Evolutionary conservation across 352 stramenopile genomes (phyloP).

Genomic region (Thalassiosira mediterranea): DNA sequence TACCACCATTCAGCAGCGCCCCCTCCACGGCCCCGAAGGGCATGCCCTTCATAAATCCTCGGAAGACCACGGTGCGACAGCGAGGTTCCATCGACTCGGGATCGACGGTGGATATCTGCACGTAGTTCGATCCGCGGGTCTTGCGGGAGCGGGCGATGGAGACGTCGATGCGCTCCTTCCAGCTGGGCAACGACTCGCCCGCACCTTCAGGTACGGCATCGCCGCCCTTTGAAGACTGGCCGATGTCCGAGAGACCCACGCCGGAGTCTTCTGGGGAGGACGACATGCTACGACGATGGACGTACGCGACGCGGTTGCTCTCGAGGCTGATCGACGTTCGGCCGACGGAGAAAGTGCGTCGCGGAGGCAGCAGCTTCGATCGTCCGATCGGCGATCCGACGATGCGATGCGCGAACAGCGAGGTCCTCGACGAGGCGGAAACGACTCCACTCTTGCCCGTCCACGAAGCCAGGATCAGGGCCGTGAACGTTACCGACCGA

Average conservation of each 20-base stretch:
- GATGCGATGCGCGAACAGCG: no score
- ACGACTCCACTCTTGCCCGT: no score
- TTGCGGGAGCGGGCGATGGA: conserved; percentile 81
- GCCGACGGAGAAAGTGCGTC: no score
- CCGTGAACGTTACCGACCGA: no score
- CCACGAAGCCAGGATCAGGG: no score
- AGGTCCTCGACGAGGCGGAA: no score
- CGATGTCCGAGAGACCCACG: conserved; percentile 7
- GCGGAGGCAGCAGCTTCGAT: no score
- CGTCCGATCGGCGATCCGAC: no score
- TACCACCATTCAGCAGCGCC: neutral
- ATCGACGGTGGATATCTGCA: conserved; percentile 82
- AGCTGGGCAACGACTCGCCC: conserved; percentile 16
- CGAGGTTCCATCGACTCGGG: conserved; percentile 62
- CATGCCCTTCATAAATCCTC: conserved; percentile 77
- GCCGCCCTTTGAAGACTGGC: neutral
- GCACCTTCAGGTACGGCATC: neutral
- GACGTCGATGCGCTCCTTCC: conserved; percentile 74
- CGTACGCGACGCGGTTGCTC: no score
- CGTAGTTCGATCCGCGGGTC: conserved; percentile 85
- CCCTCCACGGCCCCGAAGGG: conserved; percentile 8
- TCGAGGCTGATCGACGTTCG: no score
- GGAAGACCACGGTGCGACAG: conserved; percentile 85
- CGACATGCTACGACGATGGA: neutral
- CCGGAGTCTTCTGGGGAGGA: neutral